Conservation (phyloP, 2,329 filamentous ascomycete genomes). For the Colletotrichum higginsianum region DNA sequence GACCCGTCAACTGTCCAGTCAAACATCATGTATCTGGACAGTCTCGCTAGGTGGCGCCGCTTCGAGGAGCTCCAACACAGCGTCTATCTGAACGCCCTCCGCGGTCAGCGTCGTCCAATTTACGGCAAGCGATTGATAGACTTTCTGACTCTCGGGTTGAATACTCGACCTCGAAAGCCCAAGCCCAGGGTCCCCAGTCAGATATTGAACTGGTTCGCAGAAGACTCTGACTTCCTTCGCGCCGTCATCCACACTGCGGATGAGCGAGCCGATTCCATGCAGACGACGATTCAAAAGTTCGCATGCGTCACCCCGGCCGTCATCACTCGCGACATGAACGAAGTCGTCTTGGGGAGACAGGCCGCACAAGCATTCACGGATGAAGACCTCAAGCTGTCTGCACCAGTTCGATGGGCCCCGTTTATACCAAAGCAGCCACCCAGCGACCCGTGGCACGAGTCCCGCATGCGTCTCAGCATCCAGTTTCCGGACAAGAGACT, state of each 20-base stretch:
- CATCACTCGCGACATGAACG: constrained; percentile 82
- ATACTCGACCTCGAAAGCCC: constrained; percentile 71
- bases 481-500: constrained; percentile 97
- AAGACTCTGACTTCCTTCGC: constrained; percentile 74
- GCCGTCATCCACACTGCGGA: constrained; percentile 82
- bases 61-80: constrained; percentile 86
- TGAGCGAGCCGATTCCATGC: constrained; percentile 79
- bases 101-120: constrained; percentile 84
- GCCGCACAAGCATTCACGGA: constrained; percentile 72
- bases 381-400: constrained; percentile 70
- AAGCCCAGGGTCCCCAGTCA: constrained; percentile 73
- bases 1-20: constrained; percentile 79
- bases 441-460: constrained; percentile 90
- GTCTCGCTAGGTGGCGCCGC: constrained; percentile 75
- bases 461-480: constrained; percentile 92
- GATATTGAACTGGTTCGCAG: constrained; percentile 82
- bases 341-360: constrained; percentile 74
- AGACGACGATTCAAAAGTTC: constrained; percentile 86
- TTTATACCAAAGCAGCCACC: constrained; percentile 71
- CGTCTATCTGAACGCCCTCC: constrained; percentile 84
- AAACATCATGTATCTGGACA: constrained; percentile 81
- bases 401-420: constrained; percentile 68
- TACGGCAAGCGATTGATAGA: constrained; percentile 87
- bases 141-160: constrained; percentile 75
- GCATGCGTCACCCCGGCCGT: constrained; percentile 93